These are phyloP conservation scores for Oryza meridionalis DNA, from an alignment of 176 grass and related monocot genomes.

Conservation along the genomic window DNA sequence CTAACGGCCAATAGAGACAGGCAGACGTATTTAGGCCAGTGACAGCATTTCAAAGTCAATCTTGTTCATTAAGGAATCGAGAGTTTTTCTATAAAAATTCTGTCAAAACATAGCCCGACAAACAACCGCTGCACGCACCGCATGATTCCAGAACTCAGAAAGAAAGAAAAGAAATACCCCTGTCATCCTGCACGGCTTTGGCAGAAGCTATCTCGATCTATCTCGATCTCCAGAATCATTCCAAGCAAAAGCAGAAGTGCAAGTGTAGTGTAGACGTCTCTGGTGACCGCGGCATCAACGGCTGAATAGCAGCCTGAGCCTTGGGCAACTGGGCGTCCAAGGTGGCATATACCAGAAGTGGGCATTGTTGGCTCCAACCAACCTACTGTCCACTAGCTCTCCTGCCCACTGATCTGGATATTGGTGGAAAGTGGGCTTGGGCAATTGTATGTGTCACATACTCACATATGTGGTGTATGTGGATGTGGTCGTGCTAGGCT, in stretches of 20 bases:
- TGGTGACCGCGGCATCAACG: conserved; percentile 27
- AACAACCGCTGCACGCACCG: neutral
- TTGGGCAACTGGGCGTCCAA: neutral
- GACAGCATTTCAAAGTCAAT: neutral
- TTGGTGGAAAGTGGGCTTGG: too few relatives aligned
- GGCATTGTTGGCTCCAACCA: conserved; percentile 32
- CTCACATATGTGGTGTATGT: neutral
- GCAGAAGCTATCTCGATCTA: neutral
- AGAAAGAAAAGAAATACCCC: neutral
- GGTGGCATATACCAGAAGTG: conserved; percentile 32
- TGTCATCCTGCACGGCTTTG: neutral
- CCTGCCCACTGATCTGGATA: conserved; percentile 37
- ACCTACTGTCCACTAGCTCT: conserved; percentile 37
- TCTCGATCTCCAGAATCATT: conserved; percentile 12
- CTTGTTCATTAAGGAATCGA: neutral
- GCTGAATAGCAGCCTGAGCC: neutral
- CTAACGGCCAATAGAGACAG: too few relatives aligned
- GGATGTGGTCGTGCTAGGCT: neutral
- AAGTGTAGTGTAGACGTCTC: neutral
- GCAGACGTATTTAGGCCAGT: neutral
- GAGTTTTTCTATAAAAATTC: neutral
- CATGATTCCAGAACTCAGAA: neutral
- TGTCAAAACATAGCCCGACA: neutral
- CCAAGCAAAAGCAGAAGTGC: neutral
- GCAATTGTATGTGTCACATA: neutral